A percentile compares a stretch with the other conserved stretches of the same genome.
phyloP scores from a whole-genome alignment of 2,329 filamentous ascomycete genomes.

The Penicillium sp. region DNA sequence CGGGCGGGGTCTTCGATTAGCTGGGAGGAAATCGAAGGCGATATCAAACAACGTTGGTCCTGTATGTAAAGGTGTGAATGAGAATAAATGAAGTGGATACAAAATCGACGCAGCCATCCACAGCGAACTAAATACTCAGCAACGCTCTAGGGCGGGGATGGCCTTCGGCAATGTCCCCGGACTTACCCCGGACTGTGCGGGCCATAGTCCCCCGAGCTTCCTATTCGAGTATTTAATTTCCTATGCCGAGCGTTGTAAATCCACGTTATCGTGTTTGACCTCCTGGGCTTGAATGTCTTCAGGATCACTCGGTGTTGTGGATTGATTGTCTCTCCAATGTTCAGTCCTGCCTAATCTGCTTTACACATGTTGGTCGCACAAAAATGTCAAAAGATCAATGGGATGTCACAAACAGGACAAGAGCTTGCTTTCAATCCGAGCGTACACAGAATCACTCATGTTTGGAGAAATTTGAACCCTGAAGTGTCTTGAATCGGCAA shows the following conservation, averaged over 20 bases:
- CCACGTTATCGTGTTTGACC: too few species aligned
- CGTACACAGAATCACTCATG: neutral
- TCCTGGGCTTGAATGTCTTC: neutral
- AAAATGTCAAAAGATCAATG: neutral
- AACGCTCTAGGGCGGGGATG: constrained; percentile 1
- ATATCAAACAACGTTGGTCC: neutral
- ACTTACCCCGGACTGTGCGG: constrained; percentile 21
- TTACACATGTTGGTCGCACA: too few species aligned
- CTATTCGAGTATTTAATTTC: neutral
- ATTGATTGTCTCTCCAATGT: neutral
- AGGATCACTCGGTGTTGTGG: neutral
- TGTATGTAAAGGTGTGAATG: neutral
- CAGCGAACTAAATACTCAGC: constrained; percentile 23
- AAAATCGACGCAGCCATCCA: constrained; percentile 9
- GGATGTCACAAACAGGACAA: neutral
- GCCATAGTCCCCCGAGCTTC: constrained; percentile 1
- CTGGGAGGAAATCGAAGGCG: neutral
- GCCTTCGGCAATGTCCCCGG: constrained; percentile 21
- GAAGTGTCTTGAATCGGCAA: constrained; percentile 7
- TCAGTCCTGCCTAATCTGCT: neutral
- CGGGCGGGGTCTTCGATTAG: neutral
- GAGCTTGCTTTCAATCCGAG: neutral
- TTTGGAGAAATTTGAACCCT: neutral
- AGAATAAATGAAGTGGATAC: neutral
- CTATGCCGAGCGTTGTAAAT: neutral